Evolutionary conservation across 2,329 filamentous ascomycete genomes (phyloP).

Genomic region (Fusarium hainanense): DNA sequence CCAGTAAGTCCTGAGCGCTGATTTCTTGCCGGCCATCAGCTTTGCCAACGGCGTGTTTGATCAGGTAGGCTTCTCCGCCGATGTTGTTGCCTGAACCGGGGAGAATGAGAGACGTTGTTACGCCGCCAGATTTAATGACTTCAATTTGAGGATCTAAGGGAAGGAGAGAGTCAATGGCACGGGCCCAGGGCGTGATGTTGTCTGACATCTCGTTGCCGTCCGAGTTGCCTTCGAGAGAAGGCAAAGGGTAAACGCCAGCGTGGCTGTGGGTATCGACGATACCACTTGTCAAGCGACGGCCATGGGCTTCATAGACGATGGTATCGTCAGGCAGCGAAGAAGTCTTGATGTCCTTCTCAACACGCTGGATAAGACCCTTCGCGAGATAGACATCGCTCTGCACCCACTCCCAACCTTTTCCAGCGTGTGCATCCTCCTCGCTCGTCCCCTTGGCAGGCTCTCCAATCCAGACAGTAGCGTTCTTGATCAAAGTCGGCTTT

Average conservation of each 20-base stretch:
- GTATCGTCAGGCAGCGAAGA: slow-evolving; percentile 59
- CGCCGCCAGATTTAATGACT: slow-evolving; percentile 78
- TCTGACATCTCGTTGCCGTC: slow-evolving; percentile 73
- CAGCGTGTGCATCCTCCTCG: slow-evolving; percentile 64
- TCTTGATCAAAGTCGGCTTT: slow-evolving; percentile 71
- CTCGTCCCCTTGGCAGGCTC: slow-evolving; percentile 65
- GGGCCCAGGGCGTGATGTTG: slow-evolving; percentile 75
- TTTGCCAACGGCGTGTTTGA: slow-evolving; percentile 74
- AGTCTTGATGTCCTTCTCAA: slow-evolving; percentile 58
- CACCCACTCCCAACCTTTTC: slow-evolving; percentile 70
- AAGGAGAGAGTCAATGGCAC: slow-evolving; percentile 73
- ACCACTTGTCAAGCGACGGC: slow-evolving; percentile 71
- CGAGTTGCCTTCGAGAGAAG: slow-evolving; percentile 62
- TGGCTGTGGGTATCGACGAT: slow-evolving; percentile 81
- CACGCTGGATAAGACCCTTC: slow-evolving; percentile 68
- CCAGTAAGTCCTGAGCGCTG: slow-evolving; percentile 71
- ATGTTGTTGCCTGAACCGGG: slow-evolving; percentile 80
- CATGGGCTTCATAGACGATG: slow-evolving; percentile 66
- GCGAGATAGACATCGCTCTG: slow-evolving; percentile 70
- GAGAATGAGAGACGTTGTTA: slow-evolving; percentile 74
- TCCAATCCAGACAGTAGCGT: slow-evolving; percentile 74
- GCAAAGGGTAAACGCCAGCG: slow-evolving; percentile 69
- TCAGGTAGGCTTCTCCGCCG: slow-evolving; percentile 74
- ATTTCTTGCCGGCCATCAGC: slow-evolving; percentile 70
- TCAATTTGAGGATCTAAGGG: slow-evolving; percentile 72